Conservation (phyloP, 805 yeast genomes). For the Tetrapisispora arboricola region DNA sequence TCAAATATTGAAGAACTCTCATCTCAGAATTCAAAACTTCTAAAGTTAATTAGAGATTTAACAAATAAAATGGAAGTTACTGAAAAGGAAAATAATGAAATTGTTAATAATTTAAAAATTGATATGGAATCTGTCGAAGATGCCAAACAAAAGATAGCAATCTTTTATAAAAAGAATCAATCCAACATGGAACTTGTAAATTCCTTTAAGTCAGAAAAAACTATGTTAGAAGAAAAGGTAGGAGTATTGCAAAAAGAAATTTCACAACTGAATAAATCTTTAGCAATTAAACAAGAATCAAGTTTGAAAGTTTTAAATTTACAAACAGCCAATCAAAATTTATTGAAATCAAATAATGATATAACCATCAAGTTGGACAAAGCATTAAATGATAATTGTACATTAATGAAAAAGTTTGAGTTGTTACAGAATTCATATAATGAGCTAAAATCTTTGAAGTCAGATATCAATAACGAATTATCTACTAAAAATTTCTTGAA, state of each 20-base stretch:
- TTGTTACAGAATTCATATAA: slow-evolving; percentile 30
- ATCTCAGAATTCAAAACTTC: slow-evolving; percentile 58
- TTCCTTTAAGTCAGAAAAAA: neutral
- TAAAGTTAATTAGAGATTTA: slow-evolving; percentile 46
- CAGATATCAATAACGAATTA: neutral
- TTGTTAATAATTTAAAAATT: slow-evolving; percentile 5
- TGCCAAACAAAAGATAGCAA: slow-evolving; percentile 54
- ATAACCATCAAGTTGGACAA: slow-evolving; percentile 17
- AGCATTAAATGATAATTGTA: slow-evolving; percentile 37
- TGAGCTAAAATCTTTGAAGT: neutral
- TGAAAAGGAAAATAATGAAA: slow-evolving; percentile 37
- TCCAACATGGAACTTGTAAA: neutral
- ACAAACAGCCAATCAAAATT: neutral
- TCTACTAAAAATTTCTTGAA: too few species aligned
- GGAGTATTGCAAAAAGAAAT: neutral
- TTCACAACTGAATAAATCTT: neutral
- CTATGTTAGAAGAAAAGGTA: neutral
- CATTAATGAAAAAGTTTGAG: slow-evolving; percentile 32
- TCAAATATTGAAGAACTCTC: slow-evolving; percentile 58
- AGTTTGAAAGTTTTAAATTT: neutral
- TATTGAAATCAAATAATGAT: neutral
- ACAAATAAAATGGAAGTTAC: slow-evolving; percentile 59
- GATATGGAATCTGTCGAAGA: slow-evolving; percentile 38
- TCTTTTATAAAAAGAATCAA: neutral
- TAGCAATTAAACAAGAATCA: neutral